phyloP scores from a whole-genome alignment of 345 rosid species.

The Eucalyptus shirleyi region DNA sequence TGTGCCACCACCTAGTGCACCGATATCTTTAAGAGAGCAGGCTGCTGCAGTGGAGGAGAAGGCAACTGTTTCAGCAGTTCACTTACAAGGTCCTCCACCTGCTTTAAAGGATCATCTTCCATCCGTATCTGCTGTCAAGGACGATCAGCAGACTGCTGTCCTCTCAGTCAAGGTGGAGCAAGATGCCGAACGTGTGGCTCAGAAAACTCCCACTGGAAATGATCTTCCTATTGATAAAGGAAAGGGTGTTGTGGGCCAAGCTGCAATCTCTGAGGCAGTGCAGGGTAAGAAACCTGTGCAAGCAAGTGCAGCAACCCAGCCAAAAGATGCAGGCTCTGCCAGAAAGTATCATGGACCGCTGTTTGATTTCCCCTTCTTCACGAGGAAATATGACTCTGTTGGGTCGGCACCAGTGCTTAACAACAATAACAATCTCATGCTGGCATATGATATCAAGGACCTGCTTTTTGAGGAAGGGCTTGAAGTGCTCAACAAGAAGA shows the following conservation, averaged over 20 bases:
- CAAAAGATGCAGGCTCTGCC: constrained; percentile 67
- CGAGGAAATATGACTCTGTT: constrained; percentile 86
- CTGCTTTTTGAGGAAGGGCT: constrained; percentile 82
- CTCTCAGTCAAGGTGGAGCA: constrained; percentile 58
- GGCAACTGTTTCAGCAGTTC: constrained; percentile 30
- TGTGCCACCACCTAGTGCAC: constrained; percentile 32
- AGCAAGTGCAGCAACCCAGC: constrained; percentile 35
- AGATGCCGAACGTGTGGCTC: constrained; percentile 49
- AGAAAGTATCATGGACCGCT: constrained; percentile 97
- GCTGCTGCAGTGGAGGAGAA: constrained; percentile 46
- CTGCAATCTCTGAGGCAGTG: constrained; percentile 38
- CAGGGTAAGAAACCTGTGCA: constrained; percentile 65
- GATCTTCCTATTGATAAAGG: constrained; percentile 65
- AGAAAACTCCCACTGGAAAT: constrained; percentile 36
- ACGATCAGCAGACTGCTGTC: constrained; percentile 56
- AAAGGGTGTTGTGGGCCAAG: constrained; percentile 46
- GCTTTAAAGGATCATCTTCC: constrained; percentile 41
- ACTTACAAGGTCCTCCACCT: constrained; percentile 26
- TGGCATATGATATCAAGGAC: constrained; percentile 91
- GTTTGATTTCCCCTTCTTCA: constrained; percentile 96
- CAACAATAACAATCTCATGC: constrained; percentile 60
- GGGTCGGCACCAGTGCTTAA: constrained; percentile 61
- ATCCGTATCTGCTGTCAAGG: constrained; percentile 33
- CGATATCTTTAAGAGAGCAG: constrained; percentile 44
- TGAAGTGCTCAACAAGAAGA: constrained; percentile 67